phyloP scores from a whole-genome alignment of 1,284 basidiomycete species.

The Malassezia restricta region DNA sequence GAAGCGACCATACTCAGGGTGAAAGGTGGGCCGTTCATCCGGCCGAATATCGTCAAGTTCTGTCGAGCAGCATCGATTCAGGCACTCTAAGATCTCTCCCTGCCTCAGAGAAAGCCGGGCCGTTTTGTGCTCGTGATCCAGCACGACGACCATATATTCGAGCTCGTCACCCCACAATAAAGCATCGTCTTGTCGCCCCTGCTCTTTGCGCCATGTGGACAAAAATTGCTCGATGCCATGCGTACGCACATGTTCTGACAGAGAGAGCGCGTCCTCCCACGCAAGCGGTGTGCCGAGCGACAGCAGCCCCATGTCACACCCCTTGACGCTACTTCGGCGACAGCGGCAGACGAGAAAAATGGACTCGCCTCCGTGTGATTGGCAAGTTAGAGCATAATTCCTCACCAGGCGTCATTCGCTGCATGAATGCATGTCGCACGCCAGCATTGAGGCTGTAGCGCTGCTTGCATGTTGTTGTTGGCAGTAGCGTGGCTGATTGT shows the following conservation, averaged over 20 bases:
- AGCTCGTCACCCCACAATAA: constrained; percentile 99
- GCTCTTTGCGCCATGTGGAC: constrained; percentile 78
- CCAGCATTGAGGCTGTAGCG: too few species aligned
- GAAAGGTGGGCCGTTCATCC: constrained; percentile 56
- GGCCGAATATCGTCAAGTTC: constrained; percentile 56
- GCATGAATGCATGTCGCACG: background rate
- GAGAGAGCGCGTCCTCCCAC: constrained; percentile 72
- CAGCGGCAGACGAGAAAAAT: too few species aligned
- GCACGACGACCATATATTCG: constrained; percentile 87
- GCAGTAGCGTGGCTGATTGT: too few species aligned
- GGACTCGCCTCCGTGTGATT: too few species aligned
- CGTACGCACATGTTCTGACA: constrained; percentile 72
- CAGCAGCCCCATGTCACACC: constrained; percentile 68
- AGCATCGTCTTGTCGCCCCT: constrained; percentile 80
- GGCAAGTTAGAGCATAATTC: too few species aligned
- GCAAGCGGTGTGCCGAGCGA: constrained; percentile 83
- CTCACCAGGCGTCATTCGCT: background rate
- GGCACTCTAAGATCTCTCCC: constrained; percentile 77
- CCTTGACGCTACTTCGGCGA: background rate
- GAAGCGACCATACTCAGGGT: constrained; percentile 94
- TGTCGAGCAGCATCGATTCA: constrained; percentile 49
- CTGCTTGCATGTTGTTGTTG: too few species aligned
- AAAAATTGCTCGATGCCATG: constrained; percentile 95
- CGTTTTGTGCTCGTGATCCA: constrained; percentile 66
- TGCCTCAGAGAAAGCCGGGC: constrained; percentile 82